Conservation (phyloP, 495 filamentous ascomycete species). For the Clavariopsis aquatica region DNA sequence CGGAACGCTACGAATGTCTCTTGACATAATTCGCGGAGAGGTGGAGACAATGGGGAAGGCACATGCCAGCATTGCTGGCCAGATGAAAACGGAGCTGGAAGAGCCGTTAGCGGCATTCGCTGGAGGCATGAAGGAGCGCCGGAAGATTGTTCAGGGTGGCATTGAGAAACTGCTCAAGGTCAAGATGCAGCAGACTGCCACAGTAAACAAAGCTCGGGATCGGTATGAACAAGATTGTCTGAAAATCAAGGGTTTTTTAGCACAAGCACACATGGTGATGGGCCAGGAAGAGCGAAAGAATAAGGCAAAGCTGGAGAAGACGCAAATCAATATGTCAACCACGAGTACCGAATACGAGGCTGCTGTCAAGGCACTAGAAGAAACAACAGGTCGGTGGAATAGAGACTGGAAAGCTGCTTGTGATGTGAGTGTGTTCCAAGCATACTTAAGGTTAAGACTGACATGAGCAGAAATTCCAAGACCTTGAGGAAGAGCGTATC, state of each 20-base stretch:
- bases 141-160: constrained; percentile 91
- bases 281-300: constrained; percentile 99
- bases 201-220: constrained; percentile 94
- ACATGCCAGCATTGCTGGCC: constrained; percentile 81
- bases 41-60: constrained; percentile 93
- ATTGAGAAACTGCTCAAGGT: constrained; percentile 91
- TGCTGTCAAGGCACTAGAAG: constrained; percentile 89
- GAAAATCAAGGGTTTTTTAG: constrained; percentile 96
- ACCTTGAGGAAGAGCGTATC: constrained; percentile 94
- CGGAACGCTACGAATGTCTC: constrained; percentile 77
- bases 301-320: constrained; percentile 98
- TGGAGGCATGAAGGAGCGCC: constrained; percentile 88
- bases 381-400: constrained; percentile 95
- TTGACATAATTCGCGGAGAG: constrained; percentile 85
- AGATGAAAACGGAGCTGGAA: constrained; percentile 98
- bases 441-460: constrained; percentile 29
- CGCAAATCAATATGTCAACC: constrained; percentile 86
- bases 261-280: constrained; percentile 99
- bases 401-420: constrained; percentile 96
- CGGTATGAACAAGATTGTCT: constrained; percentile 95
- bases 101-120: constrained; percentile 90
- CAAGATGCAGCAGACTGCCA: constrained; percentile 86
- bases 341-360: constrained; percentile 92
- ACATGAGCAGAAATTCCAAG: constrained; percentile 83
- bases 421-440: constrained; percentile 57